Conservation (phyloP, 2,329 filamentous ascomycete species). For the Penicillium digitatum region DNA sequence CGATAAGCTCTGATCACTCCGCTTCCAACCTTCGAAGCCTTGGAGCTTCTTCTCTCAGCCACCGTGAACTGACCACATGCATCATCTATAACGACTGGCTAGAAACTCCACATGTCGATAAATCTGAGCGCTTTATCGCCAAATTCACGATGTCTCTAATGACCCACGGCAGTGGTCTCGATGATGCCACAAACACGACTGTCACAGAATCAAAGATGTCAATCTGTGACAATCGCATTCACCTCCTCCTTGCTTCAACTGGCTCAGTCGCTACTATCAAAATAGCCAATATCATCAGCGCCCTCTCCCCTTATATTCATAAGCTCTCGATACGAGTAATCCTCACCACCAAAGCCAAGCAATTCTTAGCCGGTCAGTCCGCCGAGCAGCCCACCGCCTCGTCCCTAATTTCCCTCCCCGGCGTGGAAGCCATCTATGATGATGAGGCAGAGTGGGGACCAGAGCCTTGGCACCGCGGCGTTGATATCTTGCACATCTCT, state of each 20-base stretch:
- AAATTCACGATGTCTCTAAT: neutral
- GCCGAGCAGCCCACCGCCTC: constrained; percentile 67
- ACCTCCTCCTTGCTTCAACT: constrained; percentile 54
- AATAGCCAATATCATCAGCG: constrained; percentile 57
- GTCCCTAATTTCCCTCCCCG: constrained; percentile 56
- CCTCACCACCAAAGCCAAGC: constrained; percentile 65
- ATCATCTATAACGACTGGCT: neutral
- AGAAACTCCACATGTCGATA: neutral
- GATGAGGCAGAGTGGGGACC: constrained; percentile 76
- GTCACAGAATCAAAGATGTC: neutral
- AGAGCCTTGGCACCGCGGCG: constrained; percentile 68
- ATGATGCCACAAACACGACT: neutral
- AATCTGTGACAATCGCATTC: neutral
- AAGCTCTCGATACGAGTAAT: constrained; percentile 73
- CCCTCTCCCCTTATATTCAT: constrained; percentile 38
- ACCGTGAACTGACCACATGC: neutral
- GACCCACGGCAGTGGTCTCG: neutral
- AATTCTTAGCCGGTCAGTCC: constrained; percentile 72
- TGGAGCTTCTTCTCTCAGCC: neutral
- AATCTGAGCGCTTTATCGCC: too few relatives aligned
- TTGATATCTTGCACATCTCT: constrained; percentile 80
- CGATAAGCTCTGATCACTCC: constrained; percentile 1
- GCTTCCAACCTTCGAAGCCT: neutral
- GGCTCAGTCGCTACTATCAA: constrained; percentile 83
- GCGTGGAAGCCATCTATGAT: constrained; percentile 72